Evolutionary conservation across 1,284 basidiomycete genomes (phyloP), one percentile per base, ranked within the genome.

Genomic region (Waitea zeae): DNA sequence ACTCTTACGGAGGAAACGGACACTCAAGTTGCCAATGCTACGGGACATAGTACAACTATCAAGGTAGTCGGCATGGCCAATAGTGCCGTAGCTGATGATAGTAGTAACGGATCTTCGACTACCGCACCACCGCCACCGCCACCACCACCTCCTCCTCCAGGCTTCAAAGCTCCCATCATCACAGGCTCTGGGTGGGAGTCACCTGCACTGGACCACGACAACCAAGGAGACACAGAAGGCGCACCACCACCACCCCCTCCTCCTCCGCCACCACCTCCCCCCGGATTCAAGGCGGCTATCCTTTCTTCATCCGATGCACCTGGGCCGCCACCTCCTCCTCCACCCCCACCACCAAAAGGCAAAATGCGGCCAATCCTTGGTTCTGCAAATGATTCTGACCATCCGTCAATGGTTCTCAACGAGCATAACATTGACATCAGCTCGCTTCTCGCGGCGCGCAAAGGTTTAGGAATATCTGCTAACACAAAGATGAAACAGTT

Each of bases 401-500:
- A 4, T 17, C 17, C 17, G 6, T 29, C 14, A 31, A 36, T 17
- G 17, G 32, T 17, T 37, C n/a, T n/a, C n/a, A n/a, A n/a, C n/a
- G n/a, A n/a, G n/a, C n/a, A n/a, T n/a, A n/a, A n/a, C n/a, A n/a
- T n/a, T n/a, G 72, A 70, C 44, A 49, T 78, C 31, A 63, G 60
- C 43, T 59, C 59, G 30, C 51, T 71, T 38, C 50, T 74, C 18
- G 62, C 66, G 38, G 62, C 66, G 35, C 77, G 90, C 35, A 96
- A 97, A 55, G 86, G 88, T 47, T 72, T 96, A 45, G 62, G 73
- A 1, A 70, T 89, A 35, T 79, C 84, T 33, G 87, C 92, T 1
- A 76, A 70, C 40, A 79, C 73, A 34, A 89, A 90, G 62, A 92
- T 97, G 84, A 97, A 97, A 56, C 90, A 97, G 54, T 62, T 98